Evolutionary conservation across 208 protist species (phyloP).

Genomic region (Trypanosoma lewisi): DNA sequence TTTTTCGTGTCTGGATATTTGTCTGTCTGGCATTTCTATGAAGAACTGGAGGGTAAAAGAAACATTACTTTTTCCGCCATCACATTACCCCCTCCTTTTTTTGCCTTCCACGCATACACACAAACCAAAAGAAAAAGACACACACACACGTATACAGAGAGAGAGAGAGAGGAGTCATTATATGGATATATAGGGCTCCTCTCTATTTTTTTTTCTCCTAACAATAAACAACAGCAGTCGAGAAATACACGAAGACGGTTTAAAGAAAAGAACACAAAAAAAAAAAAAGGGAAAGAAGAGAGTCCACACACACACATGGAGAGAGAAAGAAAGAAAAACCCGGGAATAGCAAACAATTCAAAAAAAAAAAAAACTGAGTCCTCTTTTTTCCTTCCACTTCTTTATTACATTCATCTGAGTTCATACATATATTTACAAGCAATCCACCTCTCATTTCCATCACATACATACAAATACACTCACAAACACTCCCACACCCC

Average conservation of each 20-base stretch:
- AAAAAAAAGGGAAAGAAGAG: constrained; percentile 10
- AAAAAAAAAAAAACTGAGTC: not conserved
- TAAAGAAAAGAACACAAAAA: not conserved
- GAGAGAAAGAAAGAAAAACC: not conserved
- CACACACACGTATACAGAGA: constrained; percentile 5
- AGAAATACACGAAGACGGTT: constrained; percentile 7
- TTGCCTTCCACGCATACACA: too few relatives aligned
- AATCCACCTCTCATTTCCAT: too few relatives aligned
- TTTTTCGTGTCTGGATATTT: not conserved
- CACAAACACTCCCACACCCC: too few relatives aligned
- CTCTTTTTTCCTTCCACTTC: not conserved
- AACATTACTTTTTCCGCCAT: too few relatives aligned
- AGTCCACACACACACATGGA: not conserved
- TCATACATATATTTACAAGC: too few relatives aligned
- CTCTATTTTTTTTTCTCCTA: too few relatives aligned
- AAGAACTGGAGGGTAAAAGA: too few relatives aligned
- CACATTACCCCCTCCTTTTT: not conserved
- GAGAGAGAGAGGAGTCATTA: not conserved
- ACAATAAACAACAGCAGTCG: too few relatives aligned
- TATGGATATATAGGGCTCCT: too few relatives aligned
- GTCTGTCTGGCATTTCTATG: not conserved
- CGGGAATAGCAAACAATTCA: not conserved
- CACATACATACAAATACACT: too few relatives aligned
- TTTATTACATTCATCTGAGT: too few relatives aligned
- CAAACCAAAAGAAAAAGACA: too few relatives aligned